Base-by-base conservation (phyloP, 768 basidiomycete species). In the Pleurotus pulmonarius region DNA sequence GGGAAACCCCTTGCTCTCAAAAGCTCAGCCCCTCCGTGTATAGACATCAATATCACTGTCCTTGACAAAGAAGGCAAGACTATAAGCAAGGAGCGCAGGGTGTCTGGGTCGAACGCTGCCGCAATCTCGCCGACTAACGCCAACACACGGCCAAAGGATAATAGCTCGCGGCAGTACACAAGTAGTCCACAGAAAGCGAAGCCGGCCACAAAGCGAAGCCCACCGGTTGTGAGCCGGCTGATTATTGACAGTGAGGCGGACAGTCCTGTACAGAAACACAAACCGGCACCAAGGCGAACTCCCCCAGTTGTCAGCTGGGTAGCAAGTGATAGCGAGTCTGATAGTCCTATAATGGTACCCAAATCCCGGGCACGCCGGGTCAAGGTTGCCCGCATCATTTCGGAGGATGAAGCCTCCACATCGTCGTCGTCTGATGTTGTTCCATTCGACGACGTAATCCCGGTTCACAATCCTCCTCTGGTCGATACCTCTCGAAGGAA, bases 1-100 rank as follows among this genome's bases (percentile, higher is more conserved):
- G 60, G 55, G 29, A 69, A 59, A 47, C 56, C 49, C 12, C 58
- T 64, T 8, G 76, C 64, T 72, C 68, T 65, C 41, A 70, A 62
- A 48, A 69, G 70, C 58, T 70, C 76, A 5, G 70, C 72, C 40
- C 73, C 78, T 1, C 80, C 83, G 1, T 67, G 81, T 16, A 76
- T 90, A 11, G 76, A 83, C 40, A 73, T 90, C 49, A 86, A 91
- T 46, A 90, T 92, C 49, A 71, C 85, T 38, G 73, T 88, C 37
- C 55, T 90, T 20, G 88, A 92, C 65, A 76, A 79, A 26, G 64
- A 73, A 26, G 90, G 90, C 11, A 74, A 68, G 49, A 80, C 73
- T 34, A 58, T 91, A 44, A 80, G 76, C 55, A 77, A 82, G 63
- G 90, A 91, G 66, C 73, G 78, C 58, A 75, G 90, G 55, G 72